A percentile compares a stretch with the other conserved stretches of the same genome.
Conservation (phyloP, 208 protist genomes). For the Tetramitus jugosus region DNA sequence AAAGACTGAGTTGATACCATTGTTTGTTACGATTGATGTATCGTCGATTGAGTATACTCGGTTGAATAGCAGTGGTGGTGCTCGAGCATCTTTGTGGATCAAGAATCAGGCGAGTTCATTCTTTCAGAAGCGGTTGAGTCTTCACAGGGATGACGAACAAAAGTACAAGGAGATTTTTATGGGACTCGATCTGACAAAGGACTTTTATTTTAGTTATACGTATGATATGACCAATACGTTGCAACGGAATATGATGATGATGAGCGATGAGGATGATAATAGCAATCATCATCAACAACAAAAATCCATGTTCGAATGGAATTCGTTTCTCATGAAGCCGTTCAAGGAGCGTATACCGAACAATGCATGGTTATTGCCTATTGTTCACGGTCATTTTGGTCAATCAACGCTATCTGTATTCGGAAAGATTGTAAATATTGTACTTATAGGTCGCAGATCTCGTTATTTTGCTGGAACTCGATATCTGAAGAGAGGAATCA, state of each 20-base stretch:
- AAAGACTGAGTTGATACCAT: slow-evolving; percentile 55
- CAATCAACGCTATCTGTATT: background rate
- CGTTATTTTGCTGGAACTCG: slow-evolving; percentile 80
- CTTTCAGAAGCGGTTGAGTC: slow-evolving; percentile 27
- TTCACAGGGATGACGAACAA: slow-evolving; percentile 39
- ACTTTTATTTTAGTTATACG: slow-evolving; percentile 88
- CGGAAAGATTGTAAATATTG: slow-evolving; percentile 49
- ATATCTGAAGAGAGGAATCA: slow-evolving; percentile 87
- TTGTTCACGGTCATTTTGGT: slow-evolving; percentile 53
- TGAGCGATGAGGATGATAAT: background rate
- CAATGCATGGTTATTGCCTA: slow-evolving; percentile 28
- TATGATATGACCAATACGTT: slow-evolving; percentile 89
- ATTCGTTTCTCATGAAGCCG: slow-evolving; percentile 64
- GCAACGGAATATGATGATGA: slow-evolving; percentile 67
- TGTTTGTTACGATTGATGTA: background rate
- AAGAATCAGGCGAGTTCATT: too few species aligned
- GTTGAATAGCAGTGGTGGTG: background rate
- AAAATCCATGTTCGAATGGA: slow-evolving; percentile 66
- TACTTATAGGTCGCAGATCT: slow-evolving; percentile 78
- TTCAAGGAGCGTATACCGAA: slow-evolving; percentile 32
- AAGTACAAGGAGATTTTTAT: slow-evolving; percentile 64
- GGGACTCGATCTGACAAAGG: slow-evolving; percentile 49
- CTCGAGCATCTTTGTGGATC: background rate
- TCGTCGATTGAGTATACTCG: too few species aligned
- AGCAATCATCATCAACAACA: background rate